phyloP scores from a whole-genome alignment of 352 stramenopile genomes.

The Globisporangium irregulare region DNA sequence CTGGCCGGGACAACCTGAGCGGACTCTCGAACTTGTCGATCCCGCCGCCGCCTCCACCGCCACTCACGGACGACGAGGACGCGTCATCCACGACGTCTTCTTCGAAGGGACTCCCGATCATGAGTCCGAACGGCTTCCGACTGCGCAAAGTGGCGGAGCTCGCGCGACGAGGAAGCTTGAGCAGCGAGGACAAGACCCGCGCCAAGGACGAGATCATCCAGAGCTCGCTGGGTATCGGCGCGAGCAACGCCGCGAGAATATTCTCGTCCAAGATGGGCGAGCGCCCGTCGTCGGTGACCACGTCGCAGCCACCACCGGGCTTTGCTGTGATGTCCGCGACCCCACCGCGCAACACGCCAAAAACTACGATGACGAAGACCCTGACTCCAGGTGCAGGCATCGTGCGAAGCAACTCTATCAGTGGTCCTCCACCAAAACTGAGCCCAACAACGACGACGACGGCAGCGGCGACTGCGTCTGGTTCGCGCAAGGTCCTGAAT shows the following conservation, averaged over 20 bases:
- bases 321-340: conserved; percentile 38
- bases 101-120: conserved; percentile 69
- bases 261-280: conserved; percentile 54
- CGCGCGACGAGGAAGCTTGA: conserved; percentile 71
- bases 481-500: conserved; percentile 27
- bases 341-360: conserved; percentile 47
- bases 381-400: conserved; percentile 51
- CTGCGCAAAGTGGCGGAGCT: conserved; percentile 79
- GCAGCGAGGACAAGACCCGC: conserved; percentile 80
- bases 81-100: conserved; percentile 61
- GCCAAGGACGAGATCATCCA: conserved; percentile 88
- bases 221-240: conserved; percentile 72
- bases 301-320: conserved; percentile 39
- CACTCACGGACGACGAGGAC: conserved; percentile 68
- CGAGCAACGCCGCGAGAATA: conserved; percentile 57
- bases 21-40: conserved; percentile 56
- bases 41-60: conserved; percentile 56
- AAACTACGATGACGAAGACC: conserved; percentile 48
- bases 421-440: conserved; percentile 27
- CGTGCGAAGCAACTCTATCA: conserved; percentile 38
- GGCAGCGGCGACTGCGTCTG: neutral
- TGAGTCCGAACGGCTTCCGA: conserved; percentile 76
- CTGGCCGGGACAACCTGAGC: conserved; percentile 23
- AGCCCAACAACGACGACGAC: conserved; percentile 20
- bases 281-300: conserved; percentile 17